Conservation (phyloP, 306 rosid genomes). For the Nissolia schottii region DNA sequence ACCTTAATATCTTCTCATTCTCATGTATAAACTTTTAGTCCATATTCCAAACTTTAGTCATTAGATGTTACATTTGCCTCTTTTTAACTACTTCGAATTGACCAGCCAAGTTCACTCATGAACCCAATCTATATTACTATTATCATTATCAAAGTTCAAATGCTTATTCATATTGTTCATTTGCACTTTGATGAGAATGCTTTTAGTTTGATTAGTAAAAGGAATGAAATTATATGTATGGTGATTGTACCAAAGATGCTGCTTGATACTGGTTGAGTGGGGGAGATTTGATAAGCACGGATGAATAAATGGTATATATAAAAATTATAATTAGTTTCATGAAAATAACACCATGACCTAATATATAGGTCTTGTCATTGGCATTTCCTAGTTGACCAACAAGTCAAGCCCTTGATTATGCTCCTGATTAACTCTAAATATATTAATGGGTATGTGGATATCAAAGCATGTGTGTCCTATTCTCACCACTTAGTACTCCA, state of each 20-base stretch:
- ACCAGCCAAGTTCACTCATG: too few species aligned
- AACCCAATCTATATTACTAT: too few species aligned
- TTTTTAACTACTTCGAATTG: too few species aligned
- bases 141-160: too few species aligned
- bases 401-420: background rate
- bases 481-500: background rate
- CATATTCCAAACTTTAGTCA: too few species aligned
- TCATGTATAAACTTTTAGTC: too few species aligned
- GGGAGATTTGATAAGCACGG: background rate
- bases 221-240: background rate
- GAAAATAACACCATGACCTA: background rate
- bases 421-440: background rate
- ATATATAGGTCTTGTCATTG: background rate
- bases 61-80: too few species aligned
- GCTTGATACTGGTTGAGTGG: background rate
- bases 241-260: background rate
- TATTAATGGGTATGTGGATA: background rate
- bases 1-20: too few species aligned
- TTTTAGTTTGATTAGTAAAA: background rate
- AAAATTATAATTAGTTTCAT: background rate
- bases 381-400: background rate
- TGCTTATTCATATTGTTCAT: background rate
- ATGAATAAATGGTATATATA: background rate
- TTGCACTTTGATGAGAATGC: background rate
- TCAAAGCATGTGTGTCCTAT: background rate